These are phyloP conservation scores for Aspergillus fijiensis DNA, from an alignment of 2,329 filamentous ascomycete genomes.

Conservation along the genomic window DNA sequence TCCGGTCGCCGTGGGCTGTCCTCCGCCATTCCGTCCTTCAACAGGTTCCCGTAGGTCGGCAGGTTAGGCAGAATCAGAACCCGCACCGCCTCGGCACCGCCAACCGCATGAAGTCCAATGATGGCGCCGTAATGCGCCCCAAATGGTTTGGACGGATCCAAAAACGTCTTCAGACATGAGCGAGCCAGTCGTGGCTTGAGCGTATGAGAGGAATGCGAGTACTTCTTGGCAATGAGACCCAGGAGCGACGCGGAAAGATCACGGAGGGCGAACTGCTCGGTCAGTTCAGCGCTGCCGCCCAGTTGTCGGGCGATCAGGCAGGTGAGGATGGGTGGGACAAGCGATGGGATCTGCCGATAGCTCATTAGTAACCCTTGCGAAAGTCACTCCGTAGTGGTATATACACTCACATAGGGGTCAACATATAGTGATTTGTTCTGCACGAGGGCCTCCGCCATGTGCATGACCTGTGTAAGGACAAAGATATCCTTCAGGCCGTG, in stretches of 20 bases:
- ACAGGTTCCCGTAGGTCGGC: conserved; percentile 61
- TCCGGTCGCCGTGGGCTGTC: conserved; percentile 55
- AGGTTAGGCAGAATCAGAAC: conserved; percentile 67
- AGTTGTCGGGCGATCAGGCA: conserved; percentile 84
- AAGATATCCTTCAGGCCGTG: conserved; percentile 90
- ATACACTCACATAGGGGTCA: conserved; percentile 58
- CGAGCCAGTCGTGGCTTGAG: conserved; percentile 85
- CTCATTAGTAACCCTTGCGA: conserved; percentile 19
- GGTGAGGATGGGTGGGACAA: conserved; percentile 85
- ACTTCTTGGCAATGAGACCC: conserved; percentile 75
- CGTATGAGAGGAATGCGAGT: conserved; percentile 74
- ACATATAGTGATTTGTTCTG: conserved; percentile 78
- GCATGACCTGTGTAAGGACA: conserved; percentile 87
- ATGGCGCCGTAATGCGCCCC: conserved; percentile 88
- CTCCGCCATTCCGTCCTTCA: conserved; percentile 55
- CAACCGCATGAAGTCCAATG: conserved; percentile 73
- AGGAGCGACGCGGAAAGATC: conserved; percentile 82
- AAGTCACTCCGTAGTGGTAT: background rate
- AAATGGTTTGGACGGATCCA: conserved; percentile 80
- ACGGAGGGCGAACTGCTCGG: conserved; percentile 73
- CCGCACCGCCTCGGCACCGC: conserved; percentile 65
- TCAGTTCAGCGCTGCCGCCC: conserved; percentile 55
- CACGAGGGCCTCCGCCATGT: conserved; percentile 79
- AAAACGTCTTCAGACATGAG: conserved; percentile 88
- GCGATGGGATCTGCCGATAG: conserved; percentile 53